phyloP scores from a whole-genome alignment of 805 yeast species.

The Starmerella davenportii region DNA sequence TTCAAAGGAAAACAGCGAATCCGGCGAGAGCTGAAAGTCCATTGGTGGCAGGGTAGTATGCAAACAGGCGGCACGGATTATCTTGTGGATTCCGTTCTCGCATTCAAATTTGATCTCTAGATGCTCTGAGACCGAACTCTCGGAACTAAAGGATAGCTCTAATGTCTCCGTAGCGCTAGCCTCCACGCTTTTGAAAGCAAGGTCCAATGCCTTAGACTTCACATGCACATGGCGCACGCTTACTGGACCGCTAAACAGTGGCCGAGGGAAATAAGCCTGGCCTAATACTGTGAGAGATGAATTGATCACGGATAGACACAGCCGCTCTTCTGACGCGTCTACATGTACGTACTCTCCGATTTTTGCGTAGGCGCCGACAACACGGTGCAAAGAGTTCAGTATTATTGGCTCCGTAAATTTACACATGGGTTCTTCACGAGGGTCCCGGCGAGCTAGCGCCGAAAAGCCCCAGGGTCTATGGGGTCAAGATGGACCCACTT shows the following conservation, averaged over 20 bases:
- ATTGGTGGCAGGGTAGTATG: conserved; percentile 3
- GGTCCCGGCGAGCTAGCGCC: no score
- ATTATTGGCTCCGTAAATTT: conserved; percentile 7
- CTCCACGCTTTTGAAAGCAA: conserved; percentile 7
- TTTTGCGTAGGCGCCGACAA: conserved; percentile 4
- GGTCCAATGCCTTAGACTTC: conserved; percentile 11
- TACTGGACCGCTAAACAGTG: conserved; percentile 7
- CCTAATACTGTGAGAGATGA: conserved; percentile 9
- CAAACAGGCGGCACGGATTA: conserved; percentile 6
- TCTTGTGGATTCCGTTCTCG: conserved; percentile 5
- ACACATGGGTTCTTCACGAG: no score
- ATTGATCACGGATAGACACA: conserved; percentile 7
- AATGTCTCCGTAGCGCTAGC: conserved; percentile 1
- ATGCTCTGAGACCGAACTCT: conserved; percentile 9
- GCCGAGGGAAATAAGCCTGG: conserved; percentile 1
- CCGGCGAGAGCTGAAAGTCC: conserved; percentile 2
- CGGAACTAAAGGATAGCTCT: conserved; percentile 4
- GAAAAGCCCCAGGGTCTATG: no score
- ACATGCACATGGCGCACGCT: conserved; percentile 3
- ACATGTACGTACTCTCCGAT: conserved; percentile 11
- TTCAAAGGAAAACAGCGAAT: conserved; percentile 4
- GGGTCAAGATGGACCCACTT: no score
- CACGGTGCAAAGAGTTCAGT: conserved; percentile 4
- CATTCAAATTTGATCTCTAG: conserved; percentile 4
- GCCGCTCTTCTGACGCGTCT: conserved; percentile 1